Conservation (phyloP, 2,329 filamentous ascomycete species). For the Paracamarosporium sp. region DNA sequence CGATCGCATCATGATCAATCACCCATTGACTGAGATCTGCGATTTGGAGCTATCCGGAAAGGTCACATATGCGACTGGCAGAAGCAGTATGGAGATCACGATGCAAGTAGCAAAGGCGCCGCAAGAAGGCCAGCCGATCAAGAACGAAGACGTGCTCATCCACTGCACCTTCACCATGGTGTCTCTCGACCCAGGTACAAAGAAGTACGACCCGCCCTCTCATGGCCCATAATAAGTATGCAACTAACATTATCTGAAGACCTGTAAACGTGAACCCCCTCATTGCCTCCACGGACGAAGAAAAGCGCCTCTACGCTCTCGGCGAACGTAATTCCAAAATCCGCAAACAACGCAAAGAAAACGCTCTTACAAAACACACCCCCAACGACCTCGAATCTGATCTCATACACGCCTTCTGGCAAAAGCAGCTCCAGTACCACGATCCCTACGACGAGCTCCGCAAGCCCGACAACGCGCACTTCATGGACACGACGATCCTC, state of each 20-base stretch:
- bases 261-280: conserved; percentile 69
- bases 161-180: conserved; percentile 83
- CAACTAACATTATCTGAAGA: conserved; percentile 38
- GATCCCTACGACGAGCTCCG: conserved; percentile 62
- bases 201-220: conserved; percentile 53
- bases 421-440: conserved; percentile 69
- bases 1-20: conserved; percentile 70
- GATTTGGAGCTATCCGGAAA: conserved; percentile 76
- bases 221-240: neutral
- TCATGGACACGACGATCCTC: conserved; percentile 69
- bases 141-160: conserved; percentile 69
- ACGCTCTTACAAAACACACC: conserved; percentile 68
- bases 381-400: conserved; percentile 75
- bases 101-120: conserved; percentile 75
- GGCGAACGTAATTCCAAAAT: conserved; percentile 71
- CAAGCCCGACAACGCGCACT: conserved; percentile 64
- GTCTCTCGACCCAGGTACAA: conserved; percentile 71
- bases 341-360: conserved; percentile 68
- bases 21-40: conserved; percentile 77
- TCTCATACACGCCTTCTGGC: conserved; percentile 77
- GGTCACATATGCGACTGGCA: conserved; percentile 74
- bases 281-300: conserved; percentile 68
- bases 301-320: conserved; percentile 66
- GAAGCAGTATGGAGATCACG: conserved; percentile 76
- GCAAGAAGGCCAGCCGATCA: conserved; percentile 61